phyloP scores from a whole-genome alignment of 345 rosid species.

The Psidium friedrichsthalianum region DNA sequence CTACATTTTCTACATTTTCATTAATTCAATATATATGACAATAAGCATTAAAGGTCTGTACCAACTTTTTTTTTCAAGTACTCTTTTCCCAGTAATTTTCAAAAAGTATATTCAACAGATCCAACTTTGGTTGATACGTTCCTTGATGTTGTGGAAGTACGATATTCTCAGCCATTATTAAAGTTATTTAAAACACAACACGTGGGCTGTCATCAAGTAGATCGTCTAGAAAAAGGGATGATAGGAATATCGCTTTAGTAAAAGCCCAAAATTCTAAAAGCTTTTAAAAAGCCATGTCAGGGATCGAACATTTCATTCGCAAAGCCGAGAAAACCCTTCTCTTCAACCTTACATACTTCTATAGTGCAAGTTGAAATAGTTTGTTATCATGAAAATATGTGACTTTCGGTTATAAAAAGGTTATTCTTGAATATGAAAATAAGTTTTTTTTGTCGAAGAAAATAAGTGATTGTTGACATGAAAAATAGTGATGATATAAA shows the following conservation, averaged over 20 bases:
- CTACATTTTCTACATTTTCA: not conserved
- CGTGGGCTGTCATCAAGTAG: no score
- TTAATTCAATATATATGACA: not conserved
- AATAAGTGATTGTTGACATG: no score
- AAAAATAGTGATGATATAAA: no score
- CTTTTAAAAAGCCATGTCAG: not conserved
- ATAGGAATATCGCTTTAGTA: not conserved
- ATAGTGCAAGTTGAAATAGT: no score
- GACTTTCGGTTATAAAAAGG: no score
- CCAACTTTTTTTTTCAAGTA: not conserved
- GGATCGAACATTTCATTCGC: not conserved
- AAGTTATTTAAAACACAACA: not conserved
- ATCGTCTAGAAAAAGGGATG: not conserved
- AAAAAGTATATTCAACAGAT: not conserved
- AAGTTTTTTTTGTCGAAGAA: no score
- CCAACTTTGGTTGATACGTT: not conserved
- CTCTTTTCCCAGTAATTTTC: not conserved
- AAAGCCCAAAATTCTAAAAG: not conserved
- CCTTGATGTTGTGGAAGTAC: not conserved
- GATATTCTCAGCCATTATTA: not conserved
- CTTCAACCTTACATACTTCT: not conserved
- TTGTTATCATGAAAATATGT: no score
- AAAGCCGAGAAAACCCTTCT: not conserved
- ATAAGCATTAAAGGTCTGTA: not conserved
- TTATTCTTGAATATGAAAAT: no score